phyloP scores from a whole-genome alignment of 2,329 filamentous ascomycete genomes.

The Alternaria sp. region DNA sequence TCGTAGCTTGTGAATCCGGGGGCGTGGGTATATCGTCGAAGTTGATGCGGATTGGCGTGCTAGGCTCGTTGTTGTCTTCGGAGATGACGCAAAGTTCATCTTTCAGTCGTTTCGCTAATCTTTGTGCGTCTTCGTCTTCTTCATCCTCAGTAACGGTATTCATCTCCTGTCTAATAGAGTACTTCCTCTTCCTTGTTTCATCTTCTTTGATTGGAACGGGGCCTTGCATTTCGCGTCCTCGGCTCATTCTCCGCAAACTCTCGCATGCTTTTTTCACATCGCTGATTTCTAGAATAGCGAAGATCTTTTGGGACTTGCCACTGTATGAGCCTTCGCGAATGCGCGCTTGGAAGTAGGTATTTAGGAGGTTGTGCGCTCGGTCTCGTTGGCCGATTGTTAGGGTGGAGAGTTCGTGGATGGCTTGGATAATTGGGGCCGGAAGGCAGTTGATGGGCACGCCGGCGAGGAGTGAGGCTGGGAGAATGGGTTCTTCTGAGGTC shows the following conservation, averaged over 20 bases:
- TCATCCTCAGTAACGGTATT: neutral
- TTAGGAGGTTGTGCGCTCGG: slow-evolving; percentile 15
- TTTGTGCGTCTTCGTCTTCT: neutral
- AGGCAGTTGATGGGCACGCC: neutral
- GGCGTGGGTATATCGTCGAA: neutral
- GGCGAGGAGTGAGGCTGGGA: neutral
- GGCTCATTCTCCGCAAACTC: slow-evolving; percentile 16
- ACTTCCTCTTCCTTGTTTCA: slow-evolving; percentile 6
- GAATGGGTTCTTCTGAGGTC: neutral
- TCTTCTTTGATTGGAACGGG: neutral
- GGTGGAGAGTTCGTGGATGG: slow-evolving; percentile 10
- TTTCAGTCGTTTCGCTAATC: neutral
- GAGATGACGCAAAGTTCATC: neutral
- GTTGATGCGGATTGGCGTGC: neutral
- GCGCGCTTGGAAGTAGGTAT: slow-evolving; percentile 17
- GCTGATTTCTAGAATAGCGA: slow-evolving; percentile 5
- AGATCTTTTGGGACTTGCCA: neutral
- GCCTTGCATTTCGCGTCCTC: slow-evolving; percentile 3
- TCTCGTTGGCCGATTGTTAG: slow-evolving; percentile 15
- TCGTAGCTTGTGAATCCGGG: neutral
- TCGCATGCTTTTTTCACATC: slow-evolving; percentile 19
- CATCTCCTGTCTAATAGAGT: neutral
- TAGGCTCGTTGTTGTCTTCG: neutral
- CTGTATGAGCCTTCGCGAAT: slow-evolving; percentile 7
- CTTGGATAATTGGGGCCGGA: neutral